Base-by-base conservation (phyloP, 305 asterid genomes). In the Rubia peregrina region DNA sequence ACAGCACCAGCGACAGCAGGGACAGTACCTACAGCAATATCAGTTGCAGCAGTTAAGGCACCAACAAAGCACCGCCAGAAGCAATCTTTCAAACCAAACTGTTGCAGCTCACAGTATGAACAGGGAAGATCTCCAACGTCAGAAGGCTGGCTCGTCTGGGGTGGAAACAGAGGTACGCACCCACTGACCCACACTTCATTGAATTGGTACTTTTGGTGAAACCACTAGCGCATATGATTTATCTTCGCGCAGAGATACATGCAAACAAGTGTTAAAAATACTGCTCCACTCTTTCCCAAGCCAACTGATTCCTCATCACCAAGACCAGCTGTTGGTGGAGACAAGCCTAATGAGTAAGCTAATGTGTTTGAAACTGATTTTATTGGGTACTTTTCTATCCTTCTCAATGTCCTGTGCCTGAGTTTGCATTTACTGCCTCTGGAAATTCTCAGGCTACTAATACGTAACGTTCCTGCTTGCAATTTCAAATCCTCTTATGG, bases 391-490 rank as follows among this genome's bases (percentile, higher is more conserved):
- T 24, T 33, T 33, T 56, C n/a, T 65, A 51, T 71, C 14, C 16
- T 48, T 4, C 11, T n/a, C 10, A 14, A 9, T 64, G 56, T 69
- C 22, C 24, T 17, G 56, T 60, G 33, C 67, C 36, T 70, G 59
- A 21, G 8, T 67, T 46, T 56, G 26, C 5, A 19, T 46, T 49
- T 9, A 38, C n/a, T 71, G 48, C 3, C 9, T 16, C 22, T 60
- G 42, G 13, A 55, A 59, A 26, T 51, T 75, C 36, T 68, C 79
- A 79, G 82, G 74, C 80, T 72, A 53, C 17, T 43, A 46, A 33
- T 12, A 21, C 67, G 46, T 49, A 65, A 57, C 57, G 42, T 24
- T 19, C 69, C 77, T 68, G 70, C 33, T 70, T 65, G 70, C 48
- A 72, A 55, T 59, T 49, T 51, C 14, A 61, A 68, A 30, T 65